phyloP scores from a whole-genome alignment of 2,329 filamentous ascomycete species.

The Scleromitrula shiraiana region DNA sequence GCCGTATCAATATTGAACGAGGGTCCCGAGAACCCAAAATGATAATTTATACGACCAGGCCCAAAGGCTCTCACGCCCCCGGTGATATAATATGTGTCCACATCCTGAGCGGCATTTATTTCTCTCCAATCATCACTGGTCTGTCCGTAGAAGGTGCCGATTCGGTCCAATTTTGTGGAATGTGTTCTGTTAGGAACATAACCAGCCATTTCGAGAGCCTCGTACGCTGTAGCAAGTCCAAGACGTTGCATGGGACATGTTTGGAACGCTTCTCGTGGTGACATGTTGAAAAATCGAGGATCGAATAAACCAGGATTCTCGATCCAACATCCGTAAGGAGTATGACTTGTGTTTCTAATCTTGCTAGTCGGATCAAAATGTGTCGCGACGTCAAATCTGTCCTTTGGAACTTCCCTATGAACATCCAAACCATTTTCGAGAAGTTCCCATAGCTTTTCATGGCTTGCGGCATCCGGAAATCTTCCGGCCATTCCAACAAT shows the following conservation, averaged over 20 bases:
- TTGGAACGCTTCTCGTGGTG: conserved; percentile 69
- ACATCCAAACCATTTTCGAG: conserved; percentile 69
- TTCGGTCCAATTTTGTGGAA: conserved; percentile 35
- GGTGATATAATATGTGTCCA: conserved; percentile 29
- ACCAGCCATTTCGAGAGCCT: conserved; percentile 74
- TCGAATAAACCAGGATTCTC: conserved; percentile 72
- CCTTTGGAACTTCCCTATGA: conserved; percentile 54
- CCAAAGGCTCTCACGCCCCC: conserved; percentile 29
- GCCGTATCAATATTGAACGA: conserved; percentile 35
- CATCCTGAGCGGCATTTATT: conserved; percentile 25
- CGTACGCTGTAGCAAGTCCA: conserved; percentile 68
- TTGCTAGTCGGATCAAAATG: conserved; percentile 67
- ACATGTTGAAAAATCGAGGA: conserved; percentile 83
- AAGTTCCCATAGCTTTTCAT: conserved; percentile 68
- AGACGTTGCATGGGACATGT: conserved; percentile 77
- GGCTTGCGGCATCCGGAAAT: conserved; percentile 64
- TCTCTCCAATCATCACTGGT: conserved; percentile 30
- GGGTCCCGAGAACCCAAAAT: conserved; percentile 37
- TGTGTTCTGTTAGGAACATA: conserved; percentile 44
- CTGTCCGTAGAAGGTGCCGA: conserved; percentile 29
- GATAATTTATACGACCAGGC: conserved; percentile 33
- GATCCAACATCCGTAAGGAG: conserved; percentile 63
- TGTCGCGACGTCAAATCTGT: conserved; percentile 66
- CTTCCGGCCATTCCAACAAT: conserved; percentile 78
- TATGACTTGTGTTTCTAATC: conserved; percentile 56